Evolutionary conservation across 2,329 filamentous ascomycete species (phyloP), one percentile per base, ranked within the genome.

Genomic region (Epichloe uncinata): DNA sequence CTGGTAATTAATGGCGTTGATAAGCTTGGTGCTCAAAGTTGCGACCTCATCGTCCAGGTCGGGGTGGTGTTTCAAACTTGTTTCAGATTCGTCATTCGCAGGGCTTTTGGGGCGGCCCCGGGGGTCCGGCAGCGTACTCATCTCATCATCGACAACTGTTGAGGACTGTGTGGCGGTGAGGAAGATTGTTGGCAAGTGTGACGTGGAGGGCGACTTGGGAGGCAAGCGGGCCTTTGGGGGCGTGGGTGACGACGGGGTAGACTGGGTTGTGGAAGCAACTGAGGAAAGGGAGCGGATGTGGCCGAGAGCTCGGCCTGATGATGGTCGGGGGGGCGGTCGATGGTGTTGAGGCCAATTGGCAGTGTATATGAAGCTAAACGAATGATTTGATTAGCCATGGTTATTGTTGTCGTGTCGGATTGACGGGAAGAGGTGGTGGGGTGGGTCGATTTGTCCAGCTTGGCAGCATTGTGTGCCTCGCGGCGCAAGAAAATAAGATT

Each of bases 1-100:
- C 67, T 96, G 90, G 66, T 95, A 85, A 64, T 98, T 98, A 68
- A 98, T 96, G 42, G 93, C 91, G 62, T 93, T 91, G 59, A 98
- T 91, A 55, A 98, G 81, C 67, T 98, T 98, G 45, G 89, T 91
- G 68, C 89, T 97, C 34, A 98, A 73, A 6, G 87, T 82, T 7
- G 91, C 87, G 30, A 98, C 87, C 67, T 97, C 93, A 51, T 78
- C 72, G 55, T 75, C 75, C 20, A 81, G 68, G 50, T 79, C 78
- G 5, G 77, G 75, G 53, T 79, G 75, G 42, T 71, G 73, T 6
- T 61, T 59, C 1, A 68, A 63, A 42, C 59, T 60, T 40, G 60
- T 52, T 52, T 61, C 53, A 37, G 60, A 56, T 43, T 62, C 57
- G 35, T 68, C 67, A 45, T 63, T 63, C 6, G 69, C 65, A 8